Evolutionary conservation across 345 rosid genomes (phyloP).

Genomic region (Toxicodendron radicans): DNA sequence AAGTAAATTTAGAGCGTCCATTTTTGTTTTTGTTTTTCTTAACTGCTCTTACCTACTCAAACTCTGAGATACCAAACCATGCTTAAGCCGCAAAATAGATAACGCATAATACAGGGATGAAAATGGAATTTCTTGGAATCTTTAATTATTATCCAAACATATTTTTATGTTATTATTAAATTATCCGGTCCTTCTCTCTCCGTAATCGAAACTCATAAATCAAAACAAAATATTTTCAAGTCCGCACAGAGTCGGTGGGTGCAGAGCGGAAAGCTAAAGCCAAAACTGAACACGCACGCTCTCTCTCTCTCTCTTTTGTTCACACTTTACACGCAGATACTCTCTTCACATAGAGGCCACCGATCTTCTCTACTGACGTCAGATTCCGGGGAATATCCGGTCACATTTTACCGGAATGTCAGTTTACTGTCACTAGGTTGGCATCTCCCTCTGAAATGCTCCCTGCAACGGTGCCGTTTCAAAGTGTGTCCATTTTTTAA

Average conservation of each 20-base stretch:
- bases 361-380: not conserved
- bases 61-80: no score
- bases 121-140: not conserved
- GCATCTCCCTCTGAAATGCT: conserved; percentile 1
- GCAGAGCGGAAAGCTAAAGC: not conserved
- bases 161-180: not conserved
- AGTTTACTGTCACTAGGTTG: conserved; percentile 19
- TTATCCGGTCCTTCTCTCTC: conserved; percentile 1
- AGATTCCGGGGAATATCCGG: conserved; percentile 16
- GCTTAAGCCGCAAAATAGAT: not conserved
- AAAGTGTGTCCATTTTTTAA: not conserved
- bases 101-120: not conserved
- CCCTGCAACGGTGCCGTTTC: not conserved
- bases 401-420: conserved; percentile 28
- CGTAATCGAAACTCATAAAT: conserved; percentile 43
- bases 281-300: no score
- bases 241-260: conserved; percentile 48
- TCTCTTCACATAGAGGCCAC: not conserved
- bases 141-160: not conserved
- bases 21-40: no score
- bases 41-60: no score
- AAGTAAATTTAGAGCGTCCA: no score
- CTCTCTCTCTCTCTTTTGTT: conserved; percentile 17
- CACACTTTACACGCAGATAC: not conserved
- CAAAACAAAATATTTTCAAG: conserved; percentile 39